Conservation (phyloP, 2,329 filamentous ascomycete species). For the Ascochyta clinopodiicola region DNA sequence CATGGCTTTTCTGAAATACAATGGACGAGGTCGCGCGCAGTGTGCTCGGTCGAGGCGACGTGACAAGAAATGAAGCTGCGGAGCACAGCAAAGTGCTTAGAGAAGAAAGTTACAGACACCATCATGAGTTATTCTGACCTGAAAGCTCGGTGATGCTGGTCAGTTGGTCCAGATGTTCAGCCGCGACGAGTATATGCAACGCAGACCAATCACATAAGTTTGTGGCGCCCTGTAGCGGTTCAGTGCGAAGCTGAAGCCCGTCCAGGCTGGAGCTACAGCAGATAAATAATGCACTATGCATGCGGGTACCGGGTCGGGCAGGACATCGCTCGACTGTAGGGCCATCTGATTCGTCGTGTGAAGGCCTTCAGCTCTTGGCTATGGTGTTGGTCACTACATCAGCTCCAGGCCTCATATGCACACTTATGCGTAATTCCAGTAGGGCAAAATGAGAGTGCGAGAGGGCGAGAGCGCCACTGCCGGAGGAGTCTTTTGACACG, state of each 20-base stretch:
- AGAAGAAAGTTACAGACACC: too few relatives aligned
- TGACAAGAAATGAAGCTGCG: too few relatives aligned
- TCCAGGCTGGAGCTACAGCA: neutral
- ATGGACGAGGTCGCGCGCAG: too few relatives aligned
- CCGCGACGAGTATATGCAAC: slow-evolving; percentile 1
- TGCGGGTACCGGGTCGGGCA: neutral
- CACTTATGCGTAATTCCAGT: too few relatives aligned
- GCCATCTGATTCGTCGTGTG: neutral
- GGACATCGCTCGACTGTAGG: neutral
- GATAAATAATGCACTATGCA: neutral
- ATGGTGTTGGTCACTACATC: neutral
- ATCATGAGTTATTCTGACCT: neutral
- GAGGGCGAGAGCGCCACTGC: too few relatives aligned
- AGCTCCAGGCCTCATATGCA: neutral
- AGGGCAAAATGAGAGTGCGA: too few relatives aligned
- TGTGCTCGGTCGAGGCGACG: too few relatives aligned
- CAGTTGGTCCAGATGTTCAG: neutral
- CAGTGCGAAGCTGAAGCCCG: slow-evolving; percentile 2
- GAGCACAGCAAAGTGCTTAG: too few relatives aligned
- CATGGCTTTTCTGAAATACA: neutral
- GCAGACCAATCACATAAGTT: neutral
- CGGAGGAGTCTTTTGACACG: neutral
- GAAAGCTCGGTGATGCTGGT: neutral
- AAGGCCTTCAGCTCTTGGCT: neutral
- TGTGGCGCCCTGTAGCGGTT: neutral